Percentiles rank a stretch among this genome's conserved stretches.
These are phyloP conservation scores for Cercospora zeae-maydis DNA, from an alignment of 2,329 filamentous ascomycete genomes.

Conservation along the genomic window DNA sequence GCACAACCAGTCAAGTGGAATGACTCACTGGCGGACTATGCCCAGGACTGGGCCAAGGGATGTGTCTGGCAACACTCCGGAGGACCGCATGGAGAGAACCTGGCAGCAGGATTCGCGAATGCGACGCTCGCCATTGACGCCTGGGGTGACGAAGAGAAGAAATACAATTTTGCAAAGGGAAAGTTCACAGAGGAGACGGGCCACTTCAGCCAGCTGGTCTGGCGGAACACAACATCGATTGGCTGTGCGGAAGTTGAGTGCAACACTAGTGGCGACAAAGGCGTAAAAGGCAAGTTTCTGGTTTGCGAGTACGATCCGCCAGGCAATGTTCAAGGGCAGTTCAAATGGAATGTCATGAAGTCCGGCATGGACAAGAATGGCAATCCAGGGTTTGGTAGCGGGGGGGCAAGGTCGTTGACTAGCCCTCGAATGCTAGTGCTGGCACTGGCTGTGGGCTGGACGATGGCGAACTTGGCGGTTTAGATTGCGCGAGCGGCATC, in stretches of 20 bases:
- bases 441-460: slow-evolving; percentile 6
- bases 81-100: slow-evolving; percentile 35
- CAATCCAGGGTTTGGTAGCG: slow-evolving; percentile 1
- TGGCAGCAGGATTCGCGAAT: slow-evolving; percentile 29
- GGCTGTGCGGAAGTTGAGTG: slow-evolving; percentile 32
- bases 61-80: slow-evolving; percentile 35
- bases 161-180: slow-evolving; percentile 30
- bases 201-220: slow-evolving; percentile 38
- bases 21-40: slow-evolving; percentile 28
- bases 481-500: not conserved
- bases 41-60: slow-evolving; percentile 28
- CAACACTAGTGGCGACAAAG: slow-evolving; percentile 18
- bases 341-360: slow-evolving; percentile 36
- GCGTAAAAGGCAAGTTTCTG: slow-evolving; percentile 29
- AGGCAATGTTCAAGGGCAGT: slow-evolving; percentile 39
- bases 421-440: not conserved
- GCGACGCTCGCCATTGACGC: slow-evolving; percentile 30
- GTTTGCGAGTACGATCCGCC: slow-evolving; percentile 41
- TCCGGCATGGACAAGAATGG: slow-evolving; percentile 26
- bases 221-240: slow-evolving; percentile 32
- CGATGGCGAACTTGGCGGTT: not conserved
- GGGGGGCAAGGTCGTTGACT: not conserved
- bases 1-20: slow-evolving; percentile 31
- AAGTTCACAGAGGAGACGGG: slow-evolving; percentile 30
- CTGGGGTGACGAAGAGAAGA: slow-evolving; percentile 33